A percentile compares a stretch with the other conserved stretches of the same genome.
phyloP scores from a whole-genome alignment of 1,284 basidiomycete species.

The Amylostereum areolatum region DNA sequence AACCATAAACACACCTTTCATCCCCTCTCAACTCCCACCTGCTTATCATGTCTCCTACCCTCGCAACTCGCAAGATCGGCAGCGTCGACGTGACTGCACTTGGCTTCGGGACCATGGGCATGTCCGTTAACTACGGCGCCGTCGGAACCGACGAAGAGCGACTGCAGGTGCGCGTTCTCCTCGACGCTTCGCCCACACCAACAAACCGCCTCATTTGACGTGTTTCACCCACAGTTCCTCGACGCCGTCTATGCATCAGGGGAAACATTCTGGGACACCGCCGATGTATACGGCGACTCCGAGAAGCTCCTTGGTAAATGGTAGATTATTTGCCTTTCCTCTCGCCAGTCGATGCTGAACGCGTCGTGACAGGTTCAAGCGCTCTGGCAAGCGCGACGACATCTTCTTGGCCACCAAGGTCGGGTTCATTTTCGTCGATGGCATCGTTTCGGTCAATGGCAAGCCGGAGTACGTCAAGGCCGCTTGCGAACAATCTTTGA shows the following conservation, averaged over 20 bases:
- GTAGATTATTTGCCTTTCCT: constrained; percentile 14
- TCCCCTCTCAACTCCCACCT: neutral
- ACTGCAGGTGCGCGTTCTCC: constrained; percentile 26
- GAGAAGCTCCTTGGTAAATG: constrained; percentile 42
- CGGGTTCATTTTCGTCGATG: constrained; percentile 22
- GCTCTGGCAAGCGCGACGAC: too few relatives aligned
- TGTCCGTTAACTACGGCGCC: constrained; percentile 29
- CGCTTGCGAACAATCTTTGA: constrained; percentile 29
- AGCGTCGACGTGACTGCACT: constrained; percentile 24
- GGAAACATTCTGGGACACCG: constrained; percentile 37
- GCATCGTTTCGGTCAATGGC: constrained; percentile 19
- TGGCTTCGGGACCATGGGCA: constrained; percentile 33
- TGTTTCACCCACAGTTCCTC: constrained; percentile 13
- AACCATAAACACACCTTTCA: too few relatives aligned
- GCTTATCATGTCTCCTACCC: constrained; percentile 1
- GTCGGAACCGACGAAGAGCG: constrained; percentile 33
- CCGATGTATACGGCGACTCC: constrained; percentile 36
- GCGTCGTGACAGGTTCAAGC: constrained; percentile 25
- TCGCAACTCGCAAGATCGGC: constrained; percentile 24
- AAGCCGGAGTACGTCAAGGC: constrained; percentile 30
- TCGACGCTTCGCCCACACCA: neutral
- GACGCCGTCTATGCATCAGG: constrained; percentile 33
- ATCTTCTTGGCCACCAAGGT: constrained; percentile 51
- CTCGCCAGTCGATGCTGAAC: constrained; percentile 21
- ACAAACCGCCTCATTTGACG: neutral